Percentiles rank a stretch among this genome's conserved stretches.
Conservation (phyloP, 371 early-diverging fungal genomes). For the Mortierella sp. region DNA sequence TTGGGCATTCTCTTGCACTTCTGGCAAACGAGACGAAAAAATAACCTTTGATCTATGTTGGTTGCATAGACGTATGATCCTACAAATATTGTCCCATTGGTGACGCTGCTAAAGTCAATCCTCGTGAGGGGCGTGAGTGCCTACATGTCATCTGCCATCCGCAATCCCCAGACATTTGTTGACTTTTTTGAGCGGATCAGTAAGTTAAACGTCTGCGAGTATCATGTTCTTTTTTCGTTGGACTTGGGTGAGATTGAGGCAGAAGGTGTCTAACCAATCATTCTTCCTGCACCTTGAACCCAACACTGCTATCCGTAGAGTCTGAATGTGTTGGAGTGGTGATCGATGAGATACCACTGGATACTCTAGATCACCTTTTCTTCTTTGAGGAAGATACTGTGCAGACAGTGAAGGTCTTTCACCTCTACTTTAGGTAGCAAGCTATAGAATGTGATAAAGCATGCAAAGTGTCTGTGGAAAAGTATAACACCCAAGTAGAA, state of each 20-base stretch:
- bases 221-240: too few relatives aligned
- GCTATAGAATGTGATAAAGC: background rate
- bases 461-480: too few relatives aligned
- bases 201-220: constrained; percentile 20
- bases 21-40: too few relatives aligned
- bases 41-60: background rate
- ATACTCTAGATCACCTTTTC: constrained; percentile 31
- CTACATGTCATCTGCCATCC: constrained; percentile 51
- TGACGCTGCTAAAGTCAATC: constrained; percentile 39
- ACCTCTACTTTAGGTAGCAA: constrained; percentile 18
- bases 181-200: constrained; percentile 47
- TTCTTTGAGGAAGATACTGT: constrained; percentile 49
- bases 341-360: constrained; percentile 34
- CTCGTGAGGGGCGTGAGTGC: constrained; percentile 40
- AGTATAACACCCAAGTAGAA: too few relatives aligned
- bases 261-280: too few relatives aligned
- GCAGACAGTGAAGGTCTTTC: constrained; percentile 47
- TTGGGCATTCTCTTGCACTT: background rate
- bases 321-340: constrained; percentile 33
- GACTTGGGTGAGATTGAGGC: too few relatives aligned
- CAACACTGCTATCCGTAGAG: constrained; percentile 6
- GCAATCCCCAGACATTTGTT: constrained; percentile 47
- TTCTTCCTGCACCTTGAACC: too few relatives aligned
- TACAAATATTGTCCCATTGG: constrained; percentile 41
- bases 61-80: constrained; percentile 44